A percentile compares a stretch with the other conserved stretches of the same genome.
These are phyloP conservation scores for Phialophora chinensis DNA, from an alignment of 2,329 filamentous ascomycete species.

Conservation along the genomic window DNA sequence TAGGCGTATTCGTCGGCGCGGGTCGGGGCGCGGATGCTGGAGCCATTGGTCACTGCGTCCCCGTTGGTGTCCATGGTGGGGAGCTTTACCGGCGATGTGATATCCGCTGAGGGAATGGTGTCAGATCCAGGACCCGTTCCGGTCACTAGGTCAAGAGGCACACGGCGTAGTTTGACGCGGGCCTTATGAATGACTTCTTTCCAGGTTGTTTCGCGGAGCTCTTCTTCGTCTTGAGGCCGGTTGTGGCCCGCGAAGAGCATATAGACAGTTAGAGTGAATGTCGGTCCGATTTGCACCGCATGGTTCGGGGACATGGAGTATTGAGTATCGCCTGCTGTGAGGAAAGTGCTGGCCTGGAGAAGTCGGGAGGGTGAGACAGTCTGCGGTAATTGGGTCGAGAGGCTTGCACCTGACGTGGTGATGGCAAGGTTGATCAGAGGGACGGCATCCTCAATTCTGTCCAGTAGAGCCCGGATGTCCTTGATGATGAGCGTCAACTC, in stretches of 20 bases:
- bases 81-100: conserved; percentile 15
- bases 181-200: conserved; percentile 97
- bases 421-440: conserved; percentile 93
- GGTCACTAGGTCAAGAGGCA: conserved; percentile 63
- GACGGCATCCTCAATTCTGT: conserved; percentile 85
- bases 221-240: conserved; percentile 61
- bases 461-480: conserved; percentile 76
- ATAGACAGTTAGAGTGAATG: conserved; percentile 86
- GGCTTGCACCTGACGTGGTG: conserved; percentile 85
- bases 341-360: conserved; percentile 88
- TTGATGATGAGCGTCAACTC: conserved; percentile 73
- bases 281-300: conserved; percentile 82
- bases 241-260: conserved; percentile 91
- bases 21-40: conserved; percentile 49
- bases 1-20: conserved; percentile 73
- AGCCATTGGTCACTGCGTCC: background rate
- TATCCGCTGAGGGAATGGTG: conserved; percentile 45
- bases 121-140: conserved; percentile 40
- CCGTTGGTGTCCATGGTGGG: conserved; percentile 6
- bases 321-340: conserved; percentile 84
- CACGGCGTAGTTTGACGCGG: conserved; percentile 76
- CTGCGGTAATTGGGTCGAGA: conserved; percentile 78
- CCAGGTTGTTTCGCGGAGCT: conserved; percentile 76
- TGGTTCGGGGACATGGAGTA: conserved; percentile 69
- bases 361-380: conserved; percentile 89